A percentile compares a stretch with the other conserved stretches of the same genome.
Conservation (phyloP, 2,329 filamentous ascomycete species). For the Talaromyces albobiverticillius region DNA sequence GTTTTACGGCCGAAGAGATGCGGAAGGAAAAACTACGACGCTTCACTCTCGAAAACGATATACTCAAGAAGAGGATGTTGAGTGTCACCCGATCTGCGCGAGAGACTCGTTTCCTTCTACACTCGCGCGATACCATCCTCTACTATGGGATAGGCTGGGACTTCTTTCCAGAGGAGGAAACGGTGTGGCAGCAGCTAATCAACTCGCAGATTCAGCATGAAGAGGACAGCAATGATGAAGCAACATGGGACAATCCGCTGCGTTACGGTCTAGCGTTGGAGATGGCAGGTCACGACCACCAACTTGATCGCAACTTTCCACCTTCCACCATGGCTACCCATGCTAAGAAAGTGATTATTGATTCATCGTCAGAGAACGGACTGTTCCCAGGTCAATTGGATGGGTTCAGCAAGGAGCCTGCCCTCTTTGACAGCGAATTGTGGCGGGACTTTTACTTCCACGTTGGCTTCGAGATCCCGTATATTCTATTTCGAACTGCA, state of each 20-base stretch:
- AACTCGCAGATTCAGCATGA: slow-evolving; percentile 16
- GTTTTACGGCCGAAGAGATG: slow-evolving; percentile 17
- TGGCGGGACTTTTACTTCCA: slow-evolving; percentile 20
- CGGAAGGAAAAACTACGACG: slow-evolving; percentile 17
- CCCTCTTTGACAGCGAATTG: slow-evolving; percentile 17
- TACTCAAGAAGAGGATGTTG: slow-evolving; percentile 17
- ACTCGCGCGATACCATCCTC: slow-evolving; percentile 18
- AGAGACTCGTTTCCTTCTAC: slow-evolving; percentile 19
- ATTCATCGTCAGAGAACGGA: slow-evolving; percentile 19
- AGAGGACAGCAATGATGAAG: slow-evolving; percentile 16
- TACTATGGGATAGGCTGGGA: slow-evolving; percentile 18
- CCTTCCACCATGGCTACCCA: neutral
- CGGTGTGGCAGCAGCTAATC: slow-evolving; percentile 12
- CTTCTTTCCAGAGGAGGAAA: slow-evolving; percentile 14
- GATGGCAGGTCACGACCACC: slow-evolving; percentile 15
- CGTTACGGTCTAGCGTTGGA: slow-evolving; percentile 18
- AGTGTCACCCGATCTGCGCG: slow-evolving; percentile 18
- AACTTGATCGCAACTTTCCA: slow-evolving; percentile 12
- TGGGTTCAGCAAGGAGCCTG: slow-evolving; percentile 15
- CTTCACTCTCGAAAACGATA: slow-evolving; percentile 18
- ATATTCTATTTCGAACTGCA: slow-evolving; percentile 15
- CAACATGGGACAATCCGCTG: slow-evolving; percentile 18
- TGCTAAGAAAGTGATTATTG: slow-evolving; percentile 12
- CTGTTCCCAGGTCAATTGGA: slow-evolving; percentile 18
- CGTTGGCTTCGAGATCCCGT: slow-evolving; percentile 19